Percentiles rank a stretch among this genome's conserved stretches.
phyloP scores from a whole-genome alignment of 768 basidiomycete species.

The Tulasnella sp. region DNA sequence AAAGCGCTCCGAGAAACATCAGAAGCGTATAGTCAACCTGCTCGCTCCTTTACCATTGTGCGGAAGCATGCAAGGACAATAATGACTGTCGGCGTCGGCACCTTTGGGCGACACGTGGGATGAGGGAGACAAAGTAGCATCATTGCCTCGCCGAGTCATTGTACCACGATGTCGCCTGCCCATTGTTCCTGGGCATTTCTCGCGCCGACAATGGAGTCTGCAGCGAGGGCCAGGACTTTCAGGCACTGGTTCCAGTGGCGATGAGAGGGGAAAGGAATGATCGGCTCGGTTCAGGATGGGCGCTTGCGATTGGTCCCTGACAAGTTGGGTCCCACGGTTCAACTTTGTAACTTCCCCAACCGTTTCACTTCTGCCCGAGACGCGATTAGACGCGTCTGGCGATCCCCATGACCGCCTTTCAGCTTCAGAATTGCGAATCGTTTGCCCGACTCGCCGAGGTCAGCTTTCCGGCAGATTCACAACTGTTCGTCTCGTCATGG shows the following conservation, averaged over 20 bases:
- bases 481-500: conserved; percentile 9
- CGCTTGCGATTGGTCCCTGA: not conserved
- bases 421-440: not conserved
- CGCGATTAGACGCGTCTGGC: not conserved
- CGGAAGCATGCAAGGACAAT: not conserved
- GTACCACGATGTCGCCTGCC: not conserved
- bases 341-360: not conserved
- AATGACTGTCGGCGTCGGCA: not conserved
- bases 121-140: not conserved
- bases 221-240: not conserved
- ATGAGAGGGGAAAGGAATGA: not conserved
- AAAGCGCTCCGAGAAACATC: not conserved
- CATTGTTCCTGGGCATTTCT: not conserved
- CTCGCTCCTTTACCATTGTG: not conserved
- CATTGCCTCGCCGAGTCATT: not conserved
- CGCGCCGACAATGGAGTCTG: not conserved
- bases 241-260: not conserved
- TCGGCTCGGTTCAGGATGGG: not conserved
- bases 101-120: not conserved
- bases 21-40: not conserved
- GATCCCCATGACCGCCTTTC: not conserved
- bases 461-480: not conserved
- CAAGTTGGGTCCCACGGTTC: not conserved
- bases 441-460: conserved; percentile 10
- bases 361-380: not conserved